Evolutionary conservation across 2,329 filamentous ascomycete genomes (phyloP).

Genomic region (Trichoderma pleuroti): DNA sequence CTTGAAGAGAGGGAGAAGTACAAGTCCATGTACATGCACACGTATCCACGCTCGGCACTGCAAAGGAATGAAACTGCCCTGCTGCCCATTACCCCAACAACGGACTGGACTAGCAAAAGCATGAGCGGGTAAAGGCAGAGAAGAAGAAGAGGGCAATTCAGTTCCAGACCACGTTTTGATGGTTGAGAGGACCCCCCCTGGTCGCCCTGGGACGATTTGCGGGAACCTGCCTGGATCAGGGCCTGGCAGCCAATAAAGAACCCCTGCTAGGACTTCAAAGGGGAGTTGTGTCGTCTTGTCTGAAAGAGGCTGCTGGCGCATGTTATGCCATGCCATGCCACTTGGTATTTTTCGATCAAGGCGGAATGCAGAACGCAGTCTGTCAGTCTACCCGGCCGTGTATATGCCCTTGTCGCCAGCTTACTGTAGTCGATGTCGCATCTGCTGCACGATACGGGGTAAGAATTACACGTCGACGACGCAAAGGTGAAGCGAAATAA

Average conservation of each 20-base stretch:
- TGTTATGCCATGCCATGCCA: not conserved
- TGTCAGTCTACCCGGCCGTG: not conserved
- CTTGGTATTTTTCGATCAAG: not conserved
- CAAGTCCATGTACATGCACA: not conserved
- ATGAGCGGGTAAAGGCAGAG: not conserved
- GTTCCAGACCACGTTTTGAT: not conserved
- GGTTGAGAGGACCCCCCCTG: not conserved
- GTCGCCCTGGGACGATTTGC: constrained; percentile 3
- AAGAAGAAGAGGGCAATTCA: not conserved
- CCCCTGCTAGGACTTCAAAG: constrained; percentile 16
- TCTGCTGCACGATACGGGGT: not conserved
- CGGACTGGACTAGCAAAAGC: not conserved
- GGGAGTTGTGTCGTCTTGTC: constrained; percentile 11
- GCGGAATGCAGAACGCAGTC: not conserved
- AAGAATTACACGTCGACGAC: not conserved
- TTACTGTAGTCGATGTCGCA: not conserved
- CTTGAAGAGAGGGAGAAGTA: not conserved
- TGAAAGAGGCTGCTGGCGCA: constrained; percentile 4
- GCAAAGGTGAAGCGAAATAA: not conserved
- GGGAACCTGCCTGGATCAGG: constrained; percentile 11
- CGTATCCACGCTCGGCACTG: not conserved
- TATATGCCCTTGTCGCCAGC: not conserved
- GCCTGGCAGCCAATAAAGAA: constrained; percentile 12
- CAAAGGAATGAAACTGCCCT: constrained; percentile 9
- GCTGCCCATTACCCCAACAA: not conserved